Conservation (phyloP, 345 rosid genomes). For the Corymbia maculata region DNA sequence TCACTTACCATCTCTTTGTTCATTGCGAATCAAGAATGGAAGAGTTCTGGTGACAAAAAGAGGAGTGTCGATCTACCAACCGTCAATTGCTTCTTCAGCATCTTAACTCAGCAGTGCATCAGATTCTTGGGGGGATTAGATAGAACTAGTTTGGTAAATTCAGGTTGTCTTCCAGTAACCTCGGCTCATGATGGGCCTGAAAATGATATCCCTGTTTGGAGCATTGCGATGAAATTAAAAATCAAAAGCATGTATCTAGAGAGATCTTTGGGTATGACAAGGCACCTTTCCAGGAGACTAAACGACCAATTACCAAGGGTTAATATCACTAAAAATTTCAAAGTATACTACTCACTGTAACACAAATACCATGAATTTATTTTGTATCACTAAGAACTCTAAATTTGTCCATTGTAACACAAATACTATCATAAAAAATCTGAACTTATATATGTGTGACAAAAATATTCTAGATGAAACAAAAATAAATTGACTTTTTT, state of each 20-base stretch:
- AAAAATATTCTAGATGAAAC: no score
- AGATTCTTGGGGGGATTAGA: background rate
- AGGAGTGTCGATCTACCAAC: background rate
- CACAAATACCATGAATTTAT: no score
- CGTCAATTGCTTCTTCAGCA: background rate
- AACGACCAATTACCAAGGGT: background rate
- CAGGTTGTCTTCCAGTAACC: background rate
- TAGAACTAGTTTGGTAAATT: background rate
- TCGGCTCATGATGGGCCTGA: background rate
- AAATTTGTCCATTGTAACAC: no score
- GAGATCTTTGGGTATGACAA: background rate
- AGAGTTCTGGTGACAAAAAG: background rate
- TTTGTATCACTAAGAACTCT: no score
- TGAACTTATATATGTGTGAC: fast-evolving
- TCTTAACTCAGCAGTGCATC: background rate
- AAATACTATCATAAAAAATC: no score
- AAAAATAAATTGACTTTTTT: no score
- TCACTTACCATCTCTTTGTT: background rate
- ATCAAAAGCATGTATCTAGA: background rate
- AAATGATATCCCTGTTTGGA: background rate
- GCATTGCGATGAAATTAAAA: background rate
- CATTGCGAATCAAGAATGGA: background rate
- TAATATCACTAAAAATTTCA: no score
- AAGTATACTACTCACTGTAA: no score
- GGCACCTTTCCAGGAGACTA: background rate